phyloP scores from a whole-genome alignment of 2,329 filamentous ascomycete genomes.

The Penicillium nordicum region DNA sequence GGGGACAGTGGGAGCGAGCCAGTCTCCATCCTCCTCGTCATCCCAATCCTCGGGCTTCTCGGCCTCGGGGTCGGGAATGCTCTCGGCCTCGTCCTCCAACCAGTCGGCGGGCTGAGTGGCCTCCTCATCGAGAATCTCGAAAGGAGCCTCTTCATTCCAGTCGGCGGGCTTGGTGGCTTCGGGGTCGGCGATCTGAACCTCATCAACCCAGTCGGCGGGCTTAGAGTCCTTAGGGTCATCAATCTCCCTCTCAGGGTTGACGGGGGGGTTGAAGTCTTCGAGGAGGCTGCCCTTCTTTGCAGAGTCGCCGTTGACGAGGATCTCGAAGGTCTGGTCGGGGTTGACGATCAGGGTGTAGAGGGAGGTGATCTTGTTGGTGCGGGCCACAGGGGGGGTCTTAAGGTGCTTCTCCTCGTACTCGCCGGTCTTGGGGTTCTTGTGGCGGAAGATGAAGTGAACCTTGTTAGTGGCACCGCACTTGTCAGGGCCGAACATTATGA shows the following conservation, averaged over 20 bases:
- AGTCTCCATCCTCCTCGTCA: conserved; percentile 99
- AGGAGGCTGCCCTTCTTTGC: conserved; percentile 87
- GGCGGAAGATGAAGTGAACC: conserved; percentile 96
- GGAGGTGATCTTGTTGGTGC: conserved; percentile 85
- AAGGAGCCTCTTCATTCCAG: conserved; percentile 98
- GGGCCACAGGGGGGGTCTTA: conserved; percentile 74
- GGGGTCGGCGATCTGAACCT: conserved; percentile 84
- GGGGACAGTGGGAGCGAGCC: conserved; percentile 81
- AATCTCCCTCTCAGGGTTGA: conserved; percentile 94
- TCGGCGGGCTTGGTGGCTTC: conserved; percentile 95
- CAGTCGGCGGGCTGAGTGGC: conserved; percentile 91
- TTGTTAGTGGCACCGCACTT: conserved; percentile 99
- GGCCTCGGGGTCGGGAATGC: conserved; percentile 86
- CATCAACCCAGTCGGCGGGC: conserved; percentile 93
- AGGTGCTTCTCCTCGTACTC: conserved; percentile 99
- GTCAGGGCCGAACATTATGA: conserved; percentile 99
- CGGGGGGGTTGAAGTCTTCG: conserved; percentile 87
- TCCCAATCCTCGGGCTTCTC: conserved; percentile 99
- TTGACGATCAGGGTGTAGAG: conserved; percentile 96
- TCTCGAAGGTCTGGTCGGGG: conserved; percentile 91
- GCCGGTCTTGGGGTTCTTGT: conserved; percentile 99
- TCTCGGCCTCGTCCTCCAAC: conserved; percentile 83
- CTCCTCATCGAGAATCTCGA: conserved; percentile 90
- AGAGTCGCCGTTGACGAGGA: conserved; percentile 85
- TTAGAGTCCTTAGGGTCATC: conserved; percentile 91